Base-by-base conservation (phyloP, 352 stramenopile species). In the Pythium scleroteichum region DNA sequence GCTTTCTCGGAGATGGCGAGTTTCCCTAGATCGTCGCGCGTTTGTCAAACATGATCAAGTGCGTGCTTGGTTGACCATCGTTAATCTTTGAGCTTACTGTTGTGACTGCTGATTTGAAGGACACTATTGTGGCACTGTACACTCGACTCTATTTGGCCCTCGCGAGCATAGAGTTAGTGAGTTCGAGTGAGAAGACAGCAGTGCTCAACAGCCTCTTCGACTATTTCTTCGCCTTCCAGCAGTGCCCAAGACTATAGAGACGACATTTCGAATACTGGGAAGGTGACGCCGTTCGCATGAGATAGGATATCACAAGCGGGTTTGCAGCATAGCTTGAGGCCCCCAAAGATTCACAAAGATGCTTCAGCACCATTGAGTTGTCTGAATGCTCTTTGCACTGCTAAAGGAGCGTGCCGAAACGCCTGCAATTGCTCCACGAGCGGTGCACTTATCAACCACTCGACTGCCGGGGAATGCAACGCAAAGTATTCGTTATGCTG, bases 331-430 rank as follows among this genome's bases (percentile, higher is more conserved):
- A 94, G 55, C 79, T 79, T 22, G 71, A 60, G 0, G 76, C 68
- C 12, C 77, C 71, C 66, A 97, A 96, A 22, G 72, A 71, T 40
- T 92, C 76, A 19, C 87, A 85, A 9, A 97, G 69, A 55, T 96
- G 87, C 57, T 92, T 88, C 1, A 97, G 72, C 39, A 97, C 82
- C 86, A 96, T 96, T n/a, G 87, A 84, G 59, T 85, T 94, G 48
- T 86, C 77, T 3, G 76, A 90, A 59, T 90, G 92, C 42, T 95
- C 72, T 24, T 84, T 77, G 55, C 94, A 97, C 46, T 96, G 85
- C 5, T 76, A 72, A 39, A 97, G 23, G 6, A 96, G 55, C 16
- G 73, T 68, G 23, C 89, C 78, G 35, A 92, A 1, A 79, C 73
- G 8, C 78, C 69, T 39, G 65, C 63, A 22, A 52, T 71, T 9